These are phyloP conservation scores for Moesziomyces sp. DNA, from an alignment of 1,284 basidiomycete genomes.

Conservation along the genomic window DNA sequence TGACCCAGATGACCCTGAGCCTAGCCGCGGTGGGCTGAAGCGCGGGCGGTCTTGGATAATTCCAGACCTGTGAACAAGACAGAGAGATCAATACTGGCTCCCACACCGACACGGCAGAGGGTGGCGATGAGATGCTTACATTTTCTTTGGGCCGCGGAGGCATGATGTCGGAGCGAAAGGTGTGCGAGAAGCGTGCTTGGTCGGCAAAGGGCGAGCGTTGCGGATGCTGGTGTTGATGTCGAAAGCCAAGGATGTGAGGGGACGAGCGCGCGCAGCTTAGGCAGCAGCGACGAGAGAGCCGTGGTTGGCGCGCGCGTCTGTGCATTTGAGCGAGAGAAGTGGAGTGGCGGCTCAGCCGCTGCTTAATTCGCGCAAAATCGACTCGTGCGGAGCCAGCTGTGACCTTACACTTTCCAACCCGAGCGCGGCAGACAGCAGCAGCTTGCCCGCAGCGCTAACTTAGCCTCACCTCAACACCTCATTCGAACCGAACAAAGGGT, in stretches of 20 bases:
- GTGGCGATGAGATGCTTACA: slow-evolving; percentile 15
- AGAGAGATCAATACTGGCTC: background rate
- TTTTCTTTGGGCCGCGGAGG: slow-evolving; percentile 50
- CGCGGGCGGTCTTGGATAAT: slow-evolving; percentile 63
- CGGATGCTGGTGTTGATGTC: no score
- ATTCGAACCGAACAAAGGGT: no score
- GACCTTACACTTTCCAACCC: no score
- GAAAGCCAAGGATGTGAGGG: background rate
- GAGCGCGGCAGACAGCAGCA: no score
- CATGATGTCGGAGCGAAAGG: slow-evolving; percentile 13
- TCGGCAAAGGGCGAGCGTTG: no score
- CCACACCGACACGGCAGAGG: background rate
- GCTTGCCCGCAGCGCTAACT: no score
- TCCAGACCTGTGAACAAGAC: slow-evolving; percentile 48
- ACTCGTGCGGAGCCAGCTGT: no score
- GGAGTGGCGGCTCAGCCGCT: background rate
- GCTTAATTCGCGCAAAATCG: background rate
- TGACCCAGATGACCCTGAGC: slow-evolving; percentile 59
- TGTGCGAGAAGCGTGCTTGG: background rate
- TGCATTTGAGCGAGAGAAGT: background rate
- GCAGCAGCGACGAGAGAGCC: no score
- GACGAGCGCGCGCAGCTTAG: background rate
- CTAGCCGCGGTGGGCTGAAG: slow-evolving; percentile 53
- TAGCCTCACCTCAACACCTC: no score
- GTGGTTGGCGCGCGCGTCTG: background rate